A percentile compares a stretch with the other conserved stretches of the same genome.
These are phyloP conservation scores for Phytophthora pluvialis DNA, from an alignment of 352 stramenopile species.

Conservation along the genomic window DNA sequence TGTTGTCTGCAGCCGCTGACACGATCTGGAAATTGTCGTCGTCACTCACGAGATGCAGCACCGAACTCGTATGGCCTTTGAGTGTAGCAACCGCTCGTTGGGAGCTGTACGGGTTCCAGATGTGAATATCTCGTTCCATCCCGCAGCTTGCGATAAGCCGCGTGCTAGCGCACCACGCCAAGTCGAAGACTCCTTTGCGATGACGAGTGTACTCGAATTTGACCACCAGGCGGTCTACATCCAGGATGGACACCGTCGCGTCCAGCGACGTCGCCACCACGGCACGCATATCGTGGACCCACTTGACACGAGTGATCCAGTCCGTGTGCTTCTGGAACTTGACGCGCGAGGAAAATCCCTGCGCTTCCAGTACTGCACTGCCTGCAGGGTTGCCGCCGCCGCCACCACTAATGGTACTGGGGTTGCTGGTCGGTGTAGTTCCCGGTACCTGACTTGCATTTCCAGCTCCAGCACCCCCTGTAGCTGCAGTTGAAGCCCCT, in stretches of 20 bases:
- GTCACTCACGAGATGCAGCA: slow-evolving; percentile 78
- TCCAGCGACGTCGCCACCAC: slow-evolving; percentile 83
- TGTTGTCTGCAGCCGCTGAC: slow-evolving; percentile 83
- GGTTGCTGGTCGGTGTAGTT: slow-evolving; percentile 26
- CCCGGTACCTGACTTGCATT: slow-evolving; percentile 15
- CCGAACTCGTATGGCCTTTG: slow-evolving; percentile 74
- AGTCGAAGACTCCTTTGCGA: slow-evolving; percentile 85
- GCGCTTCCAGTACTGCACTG: slow-evolving; percentile 59
- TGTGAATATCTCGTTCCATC: slow-evolving; percentile 87
- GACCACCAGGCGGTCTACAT: slow-evolving; percentile 78
- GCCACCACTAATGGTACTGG: slow-evolving; percentile 17
- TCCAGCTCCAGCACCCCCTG: slow-evolving; percentile 12
- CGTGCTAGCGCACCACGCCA: slow-evolving; percentile 78
- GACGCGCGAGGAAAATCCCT: slow-evolving; percentile 68
- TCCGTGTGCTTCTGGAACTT: slow-evolving; percentile 87
- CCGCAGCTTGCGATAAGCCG: slow-evolving; percentile 84
- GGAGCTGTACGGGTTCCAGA: slow-evolving; percentile 92
- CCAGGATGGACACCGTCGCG: slow-evolving; percentile 82
- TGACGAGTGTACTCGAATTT: slow-evolving; percentile 88
- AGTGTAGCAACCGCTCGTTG: slow-evolving; percentile 77
- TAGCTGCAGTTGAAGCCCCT: slow-evolving; percentile 6
- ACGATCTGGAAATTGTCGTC: slow-evolving; percentile 89
- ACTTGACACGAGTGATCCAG: slow-evolving; percentile 86
- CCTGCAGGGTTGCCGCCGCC: slow-evolving; percentile 45
- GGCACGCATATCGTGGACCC: slow-evolving; percentile 81